phyloP scores from a whole-genome alignment of 306 rosid species.

The Urtica urens region DNA sequence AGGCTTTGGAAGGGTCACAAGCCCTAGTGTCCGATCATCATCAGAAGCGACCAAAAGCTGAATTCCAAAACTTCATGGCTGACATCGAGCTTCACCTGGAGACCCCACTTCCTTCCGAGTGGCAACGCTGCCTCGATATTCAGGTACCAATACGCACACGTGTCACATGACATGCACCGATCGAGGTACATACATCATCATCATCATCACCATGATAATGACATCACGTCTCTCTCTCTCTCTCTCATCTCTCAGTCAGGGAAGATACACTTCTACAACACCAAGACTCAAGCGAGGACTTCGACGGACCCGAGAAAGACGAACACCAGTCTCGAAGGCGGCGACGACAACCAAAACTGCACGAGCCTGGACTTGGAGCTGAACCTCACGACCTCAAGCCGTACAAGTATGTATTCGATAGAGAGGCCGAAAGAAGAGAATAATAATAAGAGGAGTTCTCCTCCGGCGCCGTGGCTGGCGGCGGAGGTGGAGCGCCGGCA shows the following conservation, averaged over 20 bases:
- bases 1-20: constrained; percentile 35
- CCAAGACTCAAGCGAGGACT: constrained; percentile 46
- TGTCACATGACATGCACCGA: not conserved
- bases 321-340: constrained; percentile 12
- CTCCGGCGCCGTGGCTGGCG: constrained; percentile 39
- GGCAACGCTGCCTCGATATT: constrained; percentile 69
- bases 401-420: constrained; percentile 10
- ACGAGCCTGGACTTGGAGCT: constrained; percentile 76
- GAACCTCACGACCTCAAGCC: constrained; percentile 49
- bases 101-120: constrained; percentile 51
- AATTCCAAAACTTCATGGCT: constrained; percentile 21
- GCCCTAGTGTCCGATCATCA: too few relatives aligned
- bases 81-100: constrained; percentile 47
- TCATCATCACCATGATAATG: not conserved
- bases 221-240: not conserved
- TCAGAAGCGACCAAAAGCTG: constrained; percentile 30
- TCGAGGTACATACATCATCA: not conserved
- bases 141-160: constrained; percentile 30
- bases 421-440: constrained; percentile 15
- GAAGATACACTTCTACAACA: constrained; percentile 53
- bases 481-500: constrained; percentile 25
- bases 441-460: constrained; percentile 16
- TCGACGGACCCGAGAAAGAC: constrained; percentile 40
- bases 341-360: constrained; percentile 6
- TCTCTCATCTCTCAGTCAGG: constrained; percentile 45